These are phyloP conservation scores for Stachybotrys chlorohalonatus DNA, from an alignment of 2,329 filamentous ascomycete species.

Conservation along the genomic window DNA sequence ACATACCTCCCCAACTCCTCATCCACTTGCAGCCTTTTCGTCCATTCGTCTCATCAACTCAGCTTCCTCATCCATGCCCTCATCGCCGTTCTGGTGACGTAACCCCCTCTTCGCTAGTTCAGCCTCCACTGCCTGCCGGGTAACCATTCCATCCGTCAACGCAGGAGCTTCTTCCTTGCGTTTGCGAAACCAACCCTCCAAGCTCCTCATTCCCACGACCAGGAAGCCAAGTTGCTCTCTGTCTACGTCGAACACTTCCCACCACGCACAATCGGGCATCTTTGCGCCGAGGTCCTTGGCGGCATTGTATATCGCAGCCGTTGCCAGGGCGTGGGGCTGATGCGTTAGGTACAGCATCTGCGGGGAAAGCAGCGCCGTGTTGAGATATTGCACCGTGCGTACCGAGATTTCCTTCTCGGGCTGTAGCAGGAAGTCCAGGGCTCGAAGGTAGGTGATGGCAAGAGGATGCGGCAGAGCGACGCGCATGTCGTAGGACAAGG, in stretches of 20 bases:
- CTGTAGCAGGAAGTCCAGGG: conserved; percentile 58
- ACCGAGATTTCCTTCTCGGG: conserved; percentile 46
- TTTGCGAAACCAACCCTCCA: conserved; percentile 58
- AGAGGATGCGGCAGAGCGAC: conserved; percentile 80
- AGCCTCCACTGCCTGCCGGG: conserved; percentile 44
- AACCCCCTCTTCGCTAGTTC: conserved; percentile 49
- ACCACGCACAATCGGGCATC: conserved; percentile 82
- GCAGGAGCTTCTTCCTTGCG: conserved; percentile 49
- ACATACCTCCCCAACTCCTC: not conserved
- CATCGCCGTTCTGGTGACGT: conserved; percentile 18
- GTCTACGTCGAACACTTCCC: conserved; percentile 96
- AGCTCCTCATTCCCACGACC: conserved; percentile 74
- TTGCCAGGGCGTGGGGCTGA: conserved; percentile 77
- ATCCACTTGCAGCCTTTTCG: conserved; percentile 8
- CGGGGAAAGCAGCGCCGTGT: conserved; percentile 74
- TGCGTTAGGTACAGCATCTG: conserved; percentile 88
- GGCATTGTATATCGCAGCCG: conserved; percentile 84
- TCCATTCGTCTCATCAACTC: conserved; percentile 33
- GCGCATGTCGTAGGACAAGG: conserved; percentile 73
- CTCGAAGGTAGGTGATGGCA: conserved; percentile 86
- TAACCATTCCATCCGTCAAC: conserved; percentile 43
- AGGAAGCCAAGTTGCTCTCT: conserved; percentile 90
- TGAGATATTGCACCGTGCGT: conserved; percentile 69
- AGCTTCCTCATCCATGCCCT: conserved; percentile 28
- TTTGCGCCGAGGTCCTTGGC: conserved; percentile 67